Base-by-base conservation (phyloP, 2,329 filamentous ascomycete species). In the Exophiala alcalophila region DNA sequence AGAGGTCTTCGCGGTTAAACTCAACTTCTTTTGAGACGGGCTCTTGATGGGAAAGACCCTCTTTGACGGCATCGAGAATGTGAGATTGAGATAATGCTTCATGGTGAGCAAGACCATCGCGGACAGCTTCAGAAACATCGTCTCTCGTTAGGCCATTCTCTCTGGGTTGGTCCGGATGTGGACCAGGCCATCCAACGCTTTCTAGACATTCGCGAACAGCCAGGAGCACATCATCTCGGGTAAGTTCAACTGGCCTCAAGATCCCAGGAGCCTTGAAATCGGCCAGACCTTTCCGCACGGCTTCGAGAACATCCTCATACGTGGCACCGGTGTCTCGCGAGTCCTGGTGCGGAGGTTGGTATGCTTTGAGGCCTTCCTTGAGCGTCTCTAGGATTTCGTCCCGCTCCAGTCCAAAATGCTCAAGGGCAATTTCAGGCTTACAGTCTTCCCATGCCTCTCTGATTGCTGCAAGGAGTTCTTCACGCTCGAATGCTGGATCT, bases 371-470 rank as follows among this genome's bases (percentile, higher is more conserved):
- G 1, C 91, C 91, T 67, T 96, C 84, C 54, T 86, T 82, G 18
- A 97, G 74, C 53, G 89, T 94, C 26, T 84, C 81, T 10, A 97
- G 72, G 33, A 97, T 85, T 59, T 97, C 91, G 9, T 96, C 88
- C 4, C 88, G 78, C 62, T 95, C 91, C 1, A 97, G 72, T 2
- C 90, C 91, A 50, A 94, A 85, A 57, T 94, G 88, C 56, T 95
- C 84, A 4, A 94, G 76, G 56, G 94, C 84, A 36, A 95, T 88
- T 57, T 96, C 88, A 1, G 91, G 91, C 65, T 94, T 94, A 67
- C 94, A 94, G 40, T 82, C 86, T 60, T 96, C 91, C 80, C 89
- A 94, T 1, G 90, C 91, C 55, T 95, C 89, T 55, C 83, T 82
- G 10, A 97, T 85, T 3, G 90, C 89, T 19, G 85, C 77, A 2